Percentiles rank a stretch among this genome's conserved stretches.
Conservation (phyloP, 139 green algal species). For the Tetraselmis chui region DNA sequence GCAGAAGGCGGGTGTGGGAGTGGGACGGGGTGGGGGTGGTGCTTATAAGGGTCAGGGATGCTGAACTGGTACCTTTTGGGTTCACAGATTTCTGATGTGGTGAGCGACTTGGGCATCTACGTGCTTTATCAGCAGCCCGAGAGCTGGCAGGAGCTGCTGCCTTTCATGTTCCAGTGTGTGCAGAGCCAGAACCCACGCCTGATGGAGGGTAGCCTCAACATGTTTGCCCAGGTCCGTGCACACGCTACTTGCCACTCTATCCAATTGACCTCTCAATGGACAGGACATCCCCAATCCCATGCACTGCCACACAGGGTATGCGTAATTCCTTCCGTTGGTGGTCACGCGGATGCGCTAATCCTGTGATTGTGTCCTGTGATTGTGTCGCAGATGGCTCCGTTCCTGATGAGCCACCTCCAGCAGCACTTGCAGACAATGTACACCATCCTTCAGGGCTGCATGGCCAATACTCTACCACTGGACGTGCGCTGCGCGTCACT, state of each 20-base stretch:
- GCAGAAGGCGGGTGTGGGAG: neutral
- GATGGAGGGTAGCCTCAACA: conserved; percentile 28
- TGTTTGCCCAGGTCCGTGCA: conserved; percentile 32
- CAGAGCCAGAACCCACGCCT: conserved; percentile 29
- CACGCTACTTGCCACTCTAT: too few relatives aligned
- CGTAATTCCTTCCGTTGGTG: too few relatives aligned
- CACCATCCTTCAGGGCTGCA: conserved; percentile 21
- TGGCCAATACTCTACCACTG: conserved; percentile 6
- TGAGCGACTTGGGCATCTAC: conserved; percentile 8
- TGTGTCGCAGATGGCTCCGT: conserved; percentile 54
- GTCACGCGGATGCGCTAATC: neutral
- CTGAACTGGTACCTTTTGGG: neutral
- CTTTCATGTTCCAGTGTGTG: conserved; percentile 78
- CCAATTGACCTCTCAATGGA: too few relatives aligned
- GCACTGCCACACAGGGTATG: too few relatives aligned
- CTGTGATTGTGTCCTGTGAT: conserved; percentile 71
- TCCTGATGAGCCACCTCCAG: conserved; percentile 53
- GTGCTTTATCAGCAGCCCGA: conserved; percentile 1
- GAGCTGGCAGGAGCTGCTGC: conserved; percentile 89
- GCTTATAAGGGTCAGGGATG: neutral
- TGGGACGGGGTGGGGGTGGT: too few relatives aligned
- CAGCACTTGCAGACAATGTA: conserved; percentile 39
- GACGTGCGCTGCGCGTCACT: conserved; percentile 71
- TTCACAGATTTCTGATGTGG: neutral
- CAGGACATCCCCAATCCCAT: too few relatives aligned